Base-by-base conservation (phyloP, 2,329 filamentous ascomycete species). In the Botrytis galanthina region DNA sequence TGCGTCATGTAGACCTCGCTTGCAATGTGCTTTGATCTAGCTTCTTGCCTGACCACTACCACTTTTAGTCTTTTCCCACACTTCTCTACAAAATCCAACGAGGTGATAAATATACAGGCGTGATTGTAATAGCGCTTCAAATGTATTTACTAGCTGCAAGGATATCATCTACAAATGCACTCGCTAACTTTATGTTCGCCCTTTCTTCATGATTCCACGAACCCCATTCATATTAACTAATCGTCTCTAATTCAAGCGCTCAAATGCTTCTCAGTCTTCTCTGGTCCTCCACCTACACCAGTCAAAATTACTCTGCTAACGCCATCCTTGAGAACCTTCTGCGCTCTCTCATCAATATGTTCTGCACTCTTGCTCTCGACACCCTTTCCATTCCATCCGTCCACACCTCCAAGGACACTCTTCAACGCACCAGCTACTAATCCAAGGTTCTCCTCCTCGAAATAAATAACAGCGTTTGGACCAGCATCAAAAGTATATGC, bases 401-500 rank as follows among this genome's bases (percentile, higher is more conserved):
- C 86, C n/a, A 91, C 87, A 42, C 85, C 82, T 1, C 83, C 85
- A 37, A 95, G 81, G 29, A 92, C 85, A 57, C 85, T 84, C 84
- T 93, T 92, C 83, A 99, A 92, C 0, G 91, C 88, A 14, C 94
- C 95, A 0, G 94, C 89, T 5, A 98, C 91, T 4, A 87, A 83
- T 60, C 87, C 87, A 75, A 90, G 87, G 78, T 97, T 89, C 85
- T 95, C 87, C 81, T 95, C 92, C 59, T 95, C 88, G 81, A 97
- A 98, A 86, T 99, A 99, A 69, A 99, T 90, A 69, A 99, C 97
- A 59, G 94, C 94, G 84, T 99, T 99, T 72, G 96, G 96, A 70
- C 96, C 96, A 0, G 96, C 96, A 81, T 99, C 96, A 80, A 98
- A 99, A 0, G 96, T 99, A 83, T 99, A 99, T 5, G 96, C 96